Conservation (phyloP, 371 early-diverging fungal species). For the Mucor indicus region DNA sequence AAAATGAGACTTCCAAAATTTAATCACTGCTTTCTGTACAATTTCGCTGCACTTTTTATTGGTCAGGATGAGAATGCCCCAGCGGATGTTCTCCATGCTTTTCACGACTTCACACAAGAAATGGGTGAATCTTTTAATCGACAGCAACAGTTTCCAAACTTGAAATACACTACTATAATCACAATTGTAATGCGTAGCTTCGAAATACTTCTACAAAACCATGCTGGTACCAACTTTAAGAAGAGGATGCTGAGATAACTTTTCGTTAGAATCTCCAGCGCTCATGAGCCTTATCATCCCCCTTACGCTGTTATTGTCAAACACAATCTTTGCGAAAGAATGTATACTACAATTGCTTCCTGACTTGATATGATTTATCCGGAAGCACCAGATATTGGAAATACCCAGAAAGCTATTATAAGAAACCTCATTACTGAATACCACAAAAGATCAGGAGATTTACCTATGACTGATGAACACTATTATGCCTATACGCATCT, state of each 20-base stretch:
- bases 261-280: background rate
- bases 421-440: background rate
- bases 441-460: background rate
- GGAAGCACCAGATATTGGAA: background rate
- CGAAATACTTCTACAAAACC: background rate
- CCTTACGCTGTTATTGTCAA: background rate
- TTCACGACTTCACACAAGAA: background rate
- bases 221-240: background rate
- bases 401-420: background rate
- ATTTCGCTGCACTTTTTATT: background rate
- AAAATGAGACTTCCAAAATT: background rate
- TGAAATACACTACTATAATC: background rate
- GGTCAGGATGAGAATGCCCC: background rate
- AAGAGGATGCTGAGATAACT: background rate
- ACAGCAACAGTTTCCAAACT: background rate
- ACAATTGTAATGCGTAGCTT: slow-evolving; percentile 1
- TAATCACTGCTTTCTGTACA: background rate
- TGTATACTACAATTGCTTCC: background rate
- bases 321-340: background rate
- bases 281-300: background rate
- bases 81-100: background rate
- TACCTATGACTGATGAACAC: background rate
- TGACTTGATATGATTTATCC: background rate
- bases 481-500: background rate
- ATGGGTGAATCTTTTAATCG: slow-evolving; percentile 1